These are phyloP conservation scores for Chaetomium cochliodes DNA, from an alignment of 495 filamentous ascomycete genomes.

Conservation along the genomic window DNA sequence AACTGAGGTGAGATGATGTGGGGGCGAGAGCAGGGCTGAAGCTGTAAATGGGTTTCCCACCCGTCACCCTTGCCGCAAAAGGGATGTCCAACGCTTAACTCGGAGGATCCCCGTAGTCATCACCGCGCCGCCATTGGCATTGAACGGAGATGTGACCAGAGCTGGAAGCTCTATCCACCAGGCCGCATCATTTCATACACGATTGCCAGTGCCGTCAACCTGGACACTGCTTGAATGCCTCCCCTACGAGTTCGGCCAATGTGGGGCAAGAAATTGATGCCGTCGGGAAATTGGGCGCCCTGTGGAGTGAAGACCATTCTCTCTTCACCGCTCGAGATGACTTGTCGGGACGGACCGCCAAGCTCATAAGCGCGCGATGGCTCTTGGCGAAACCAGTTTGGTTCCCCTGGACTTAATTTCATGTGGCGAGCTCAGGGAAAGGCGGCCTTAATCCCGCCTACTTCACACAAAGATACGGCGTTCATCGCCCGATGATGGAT, in stretches of 20 bases:
- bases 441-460: too few relatives aligned
- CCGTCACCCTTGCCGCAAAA: neutral
- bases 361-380: neutral
- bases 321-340: too few relatives aligned
- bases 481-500: too few relatives aligned
- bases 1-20: neutral
- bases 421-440: too few relatives aligned
- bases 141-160: neutral
- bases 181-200: constrained; percentile 1
- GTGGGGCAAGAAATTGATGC: too few relatives aligned
- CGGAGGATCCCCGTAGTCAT: neutral
- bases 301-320: too few relatives aligned
- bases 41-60: neutral
- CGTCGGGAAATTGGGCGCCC: too few relatives aligned
- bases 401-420: too few relatives aligned
- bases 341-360: neutral
- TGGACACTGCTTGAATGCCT: too few relatives aligned
- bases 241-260: too few relatives aligned
- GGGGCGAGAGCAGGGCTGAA: constrained; percentile 8
- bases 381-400: neutral
- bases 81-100: neutral
- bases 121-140: neutral
- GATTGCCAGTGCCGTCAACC: neutral
- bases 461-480: too few relatives aligned
- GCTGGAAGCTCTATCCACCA: neutral